Percentiles rank a stretch among this genome's conserved stretches.
Evolutionary conservation across 331 rosid genomes (phyloP).

Genomic region (Rhamnella rubrinervis): DNA sequence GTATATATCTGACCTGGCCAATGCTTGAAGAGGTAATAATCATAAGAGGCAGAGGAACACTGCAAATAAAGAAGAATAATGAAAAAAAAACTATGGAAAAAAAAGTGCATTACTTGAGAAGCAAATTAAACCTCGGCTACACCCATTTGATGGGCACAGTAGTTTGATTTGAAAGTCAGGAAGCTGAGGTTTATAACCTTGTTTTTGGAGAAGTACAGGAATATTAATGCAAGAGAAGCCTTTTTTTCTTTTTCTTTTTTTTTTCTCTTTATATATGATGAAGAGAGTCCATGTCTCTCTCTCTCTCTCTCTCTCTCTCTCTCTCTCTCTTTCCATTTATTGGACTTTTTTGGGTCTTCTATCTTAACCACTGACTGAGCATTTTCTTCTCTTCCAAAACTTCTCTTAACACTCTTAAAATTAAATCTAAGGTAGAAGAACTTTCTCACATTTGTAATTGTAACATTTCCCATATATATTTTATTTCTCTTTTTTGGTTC

Average conservation of each 20-base stretch:
- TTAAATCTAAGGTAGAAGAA: background rate
- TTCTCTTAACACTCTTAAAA: conserved; percentile 10
- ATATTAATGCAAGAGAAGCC: too few species aligned
- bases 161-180: background rate
- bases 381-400: conserved; percentile 30
- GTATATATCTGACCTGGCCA: background rate
- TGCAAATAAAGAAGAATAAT: background rate
- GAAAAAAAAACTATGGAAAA: background rate
- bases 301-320: too few species aligned
- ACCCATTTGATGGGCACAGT: too few species aligned
- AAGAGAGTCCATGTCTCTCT: background rate
- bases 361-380: conserved; percentile 42
- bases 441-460: background rate
- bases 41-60: conserved; percentile 4
- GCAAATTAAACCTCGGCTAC: too few species aligned
- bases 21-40: background rate
- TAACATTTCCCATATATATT: background rate
- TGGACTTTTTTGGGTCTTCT: conserved; percentile 26
- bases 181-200: background rate
- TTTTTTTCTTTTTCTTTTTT: background rate
- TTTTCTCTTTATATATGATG: background rate
- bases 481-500: too few species aligned
- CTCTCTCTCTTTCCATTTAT: background rate
- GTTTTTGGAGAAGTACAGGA: too few species aligned
- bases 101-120: too few species aligned